Conservation (phyloP, 1,284 basidiomycete genomes). For the Fomitopsis schrenkii region DNA sequence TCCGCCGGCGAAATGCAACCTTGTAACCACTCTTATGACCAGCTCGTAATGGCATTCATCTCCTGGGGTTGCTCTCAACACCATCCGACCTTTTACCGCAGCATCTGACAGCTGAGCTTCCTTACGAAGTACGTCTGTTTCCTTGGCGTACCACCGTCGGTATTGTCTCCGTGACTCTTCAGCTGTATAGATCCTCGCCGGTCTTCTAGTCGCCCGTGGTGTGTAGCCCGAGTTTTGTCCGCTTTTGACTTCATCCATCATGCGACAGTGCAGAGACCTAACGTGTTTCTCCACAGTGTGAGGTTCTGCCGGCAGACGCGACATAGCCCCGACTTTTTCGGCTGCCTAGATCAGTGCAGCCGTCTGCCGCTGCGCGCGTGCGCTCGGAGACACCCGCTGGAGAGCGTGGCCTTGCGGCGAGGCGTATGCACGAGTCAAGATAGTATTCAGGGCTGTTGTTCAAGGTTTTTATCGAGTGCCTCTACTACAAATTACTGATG, state of each 20-base stretch:
- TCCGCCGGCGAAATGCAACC: conserved; percentile 1
- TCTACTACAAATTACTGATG: no score
- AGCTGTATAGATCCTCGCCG: not conserved
- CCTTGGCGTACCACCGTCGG: not conserved
- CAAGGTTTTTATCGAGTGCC: no score
- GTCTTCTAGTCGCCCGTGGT: not conserved
- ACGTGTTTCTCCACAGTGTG: not conserved
- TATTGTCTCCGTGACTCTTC: not conserved
- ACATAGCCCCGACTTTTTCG: not conserved
- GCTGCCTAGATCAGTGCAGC: not conserved
- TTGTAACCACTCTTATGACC: not conserved
- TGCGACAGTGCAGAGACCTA: not conserved
- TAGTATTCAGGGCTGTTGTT: no score
- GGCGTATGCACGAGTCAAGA: no score
- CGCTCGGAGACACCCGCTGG: no score
- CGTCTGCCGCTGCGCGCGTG: not conserved
- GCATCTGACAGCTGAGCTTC: not conserved
- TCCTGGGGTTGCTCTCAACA: not conserved
- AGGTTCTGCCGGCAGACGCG: not conserved
- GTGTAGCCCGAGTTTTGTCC: not conserved
- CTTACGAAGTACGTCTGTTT: not conserved
- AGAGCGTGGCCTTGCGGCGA: no score
- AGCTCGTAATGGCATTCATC: not conserved
- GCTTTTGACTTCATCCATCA: not conserved
- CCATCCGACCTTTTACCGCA: not conserved